Conservation (phyloP, 306 rosid species). For the Prunus salicina region DNA sequence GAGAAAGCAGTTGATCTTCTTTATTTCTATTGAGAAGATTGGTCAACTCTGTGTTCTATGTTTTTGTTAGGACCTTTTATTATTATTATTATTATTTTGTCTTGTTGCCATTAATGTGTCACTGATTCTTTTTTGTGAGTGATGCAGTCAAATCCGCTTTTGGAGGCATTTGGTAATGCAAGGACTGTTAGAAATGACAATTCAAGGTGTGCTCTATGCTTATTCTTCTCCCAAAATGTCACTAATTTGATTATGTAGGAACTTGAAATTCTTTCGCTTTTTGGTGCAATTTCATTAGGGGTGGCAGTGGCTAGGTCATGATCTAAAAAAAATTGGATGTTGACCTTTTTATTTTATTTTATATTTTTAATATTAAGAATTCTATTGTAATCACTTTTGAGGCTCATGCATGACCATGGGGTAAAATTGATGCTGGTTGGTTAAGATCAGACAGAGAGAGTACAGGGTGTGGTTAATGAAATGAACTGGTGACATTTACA, state of each 20-base stretch:
- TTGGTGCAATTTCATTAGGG: not conserved
- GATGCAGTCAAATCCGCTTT: slow-evolving; percentile 86
- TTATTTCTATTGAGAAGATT: not conserved
- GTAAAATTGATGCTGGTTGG: not conserved
- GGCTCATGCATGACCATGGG: not conserved
- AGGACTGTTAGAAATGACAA: slow-evolving; percentile 97
- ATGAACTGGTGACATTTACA: not conserved
- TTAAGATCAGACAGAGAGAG: not conserved
- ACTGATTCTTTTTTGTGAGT: slow-evolving; percentile 18
- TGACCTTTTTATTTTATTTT: not conserved
- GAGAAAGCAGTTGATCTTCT: not conserved
- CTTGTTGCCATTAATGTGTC: not conserved
- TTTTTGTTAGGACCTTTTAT: not conserved
- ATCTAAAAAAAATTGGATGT: not conserved
- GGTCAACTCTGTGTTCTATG: not conserved
- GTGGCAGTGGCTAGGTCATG: not conserved
- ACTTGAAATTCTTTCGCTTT: not conserved
- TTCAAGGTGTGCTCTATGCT: slow-evolving; percentile 62
- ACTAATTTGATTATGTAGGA: not conserved
- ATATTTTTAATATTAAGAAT: not conserved
- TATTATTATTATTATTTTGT: not conserved
- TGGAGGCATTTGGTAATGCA: slow-evolving; percentile 99
- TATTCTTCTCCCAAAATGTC: not conserved
- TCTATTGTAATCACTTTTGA: not conserved
- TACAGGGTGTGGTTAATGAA: not conserved